Evolutionary conservation across 345 rosid species (phyloP).

Genomic region (Cardamine resedifolia): DNA sequence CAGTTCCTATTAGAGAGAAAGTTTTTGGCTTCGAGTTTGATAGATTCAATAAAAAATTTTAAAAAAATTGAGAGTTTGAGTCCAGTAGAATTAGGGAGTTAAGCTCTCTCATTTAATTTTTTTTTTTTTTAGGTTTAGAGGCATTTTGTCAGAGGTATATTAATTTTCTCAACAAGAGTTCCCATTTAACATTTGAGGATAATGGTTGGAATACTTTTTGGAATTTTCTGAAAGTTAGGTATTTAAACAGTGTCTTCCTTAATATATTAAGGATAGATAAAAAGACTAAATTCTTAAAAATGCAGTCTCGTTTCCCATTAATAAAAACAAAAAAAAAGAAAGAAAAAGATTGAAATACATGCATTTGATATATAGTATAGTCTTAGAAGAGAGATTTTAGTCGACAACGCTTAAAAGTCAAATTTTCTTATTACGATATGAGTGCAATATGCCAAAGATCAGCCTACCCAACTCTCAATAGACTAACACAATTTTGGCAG

Average conservation of each 20-base stretch:
- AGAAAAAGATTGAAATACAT: background rate
- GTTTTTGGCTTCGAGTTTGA: background rate
- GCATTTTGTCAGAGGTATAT: background rate
- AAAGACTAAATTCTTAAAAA: background rate
- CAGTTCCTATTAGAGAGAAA: background rate
- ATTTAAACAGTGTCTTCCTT: background rate
- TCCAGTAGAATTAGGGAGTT: background rate
- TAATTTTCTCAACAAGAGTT: background rate
- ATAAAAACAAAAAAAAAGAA: no score
- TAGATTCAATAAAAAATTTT: background rate
- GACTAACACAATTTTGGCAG: slow-evolving; percentile 28
- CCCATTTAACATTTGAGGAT: background rate
- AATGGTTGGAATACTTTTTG: background rate
- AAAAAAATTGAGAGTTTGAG: background rate
- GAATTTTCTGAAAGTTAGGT: background rate
- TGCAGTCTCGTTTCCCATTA: background rate
- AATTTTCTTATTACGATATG: slow-evolving; percentile 4
- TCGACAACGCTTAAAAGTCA: slow-evolving; percentile 8
- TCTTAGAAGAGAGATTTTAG: background rate
- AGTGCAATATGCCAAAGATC: slow-evolving; percentile 32
- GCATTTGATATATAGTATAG: background rate
- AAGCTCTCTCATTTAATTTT: background rate
- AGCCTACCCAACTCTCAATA: slow-evolving; percentile 25
- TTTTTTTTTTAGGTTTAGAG: background rate
- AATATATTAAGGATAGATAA: no score